Evolutionary conservation across 2,329 filamentous ascomycete species (phyloP), one percentile per base, ranked within the genome.

Genomic region (Paecilomyces niveus): DNA sequence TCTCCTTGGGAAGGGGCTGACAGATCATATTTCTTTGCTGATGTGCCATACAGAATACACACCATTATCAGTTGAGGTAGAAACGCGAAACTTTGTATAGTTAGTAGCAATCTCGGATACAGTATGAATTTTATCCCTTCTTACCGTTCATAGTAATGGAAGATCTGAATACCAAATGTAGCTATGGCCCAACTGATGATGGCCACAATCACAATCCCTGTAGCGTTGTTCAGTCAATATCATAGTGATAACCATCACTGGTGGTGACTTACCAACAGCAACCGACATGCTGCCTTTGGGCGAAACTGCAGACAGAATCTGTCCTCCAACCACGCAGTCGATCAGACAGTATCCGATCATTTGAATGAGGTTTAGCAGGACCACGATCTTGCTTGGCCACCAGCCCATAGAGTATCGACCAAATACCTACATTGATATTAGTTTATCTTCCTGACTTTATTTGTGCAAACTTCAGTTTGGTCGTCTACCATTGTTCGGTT

Each of bases 91-190:
- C 79, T 81, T 22, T 31, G 39, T 13, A 39, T 10, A 50, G 54
- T 67, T 59, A 68, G 67, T 49, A 52, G 51, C 45, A 52, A 24
- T 18, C 54, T 33, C 58, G 49, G 45, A n/a, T 18, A 9, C 39
- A 45, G 21, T 18, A 53, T 49, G 15, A 53, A 52, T 15, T 53
- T 29, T 29, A 29, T 2, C 21, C 1, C 18, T 53, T 32, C 69
- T 61, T 70, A 83, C 68, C 86, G 80, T 73, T 89, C 86, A 68
- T 89, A 90, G 57, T 81, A 78, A 66, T 89, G 86, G 69, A 90
- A 88, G 52, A 85, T 75, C 57, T 79, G 80, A 67, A 89, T 88
- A 0, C 87, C 87, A 67, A 89, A 88, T 0, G 84, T 85, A 0
- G 85, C 85, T 50, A 89, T 80, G 1, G 78, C 73, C 83, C 84